Evolutionary conservation across 1,139 yeast genomes (phyloP), one percentile per base, ranked within the genome.

Genomic region (Arxiozyma slooffiae): DNA sequence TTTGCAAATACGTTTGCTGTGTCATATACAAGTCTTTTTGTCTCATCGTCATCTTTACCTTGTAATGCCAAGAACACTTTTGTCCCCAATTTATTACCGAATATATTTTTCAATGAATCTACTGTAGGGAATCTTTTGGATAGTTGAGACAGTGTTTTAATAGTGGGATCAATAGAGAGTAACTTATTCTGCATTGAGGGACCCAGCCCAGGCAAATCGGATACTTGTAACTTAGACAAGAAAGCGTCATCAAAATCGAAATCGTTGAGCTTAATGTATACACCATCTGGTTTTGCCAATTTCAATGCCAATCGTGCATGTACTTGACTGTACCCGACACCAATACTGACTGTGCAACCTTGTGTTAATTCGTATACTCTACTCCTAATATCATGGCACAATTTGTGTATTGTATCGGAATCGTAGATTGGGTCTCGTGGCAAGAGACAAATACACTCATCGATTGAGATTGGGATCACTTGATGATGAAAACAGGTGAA

Each of bases 171-270:
- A 9, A 46, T 41, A 9, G 49, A 49, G 14, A 47, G 44, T n/a
- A 85, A 59, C 54, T 76, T 79, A 2, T 67, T 59, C 3, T 71
- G 69, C 17, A 82, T 73, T 8, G 81, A 73, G 3, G 66, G 57
- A 0, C 97, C 97, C n/a, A 88, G 76, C 0, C 97, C 97, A 0
- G 97, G 98, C n/a, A 92, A 66, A 46, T 78, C 80, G 7, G 70
- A 65, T 0, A 88, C 71, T 5, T 70, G 63, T n/a, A 83, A 63
- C 1, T 64, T 57, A 7, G 67, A 62, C 55, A 78, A 77, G 0
- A 56, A 56, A 0, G 64, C 59, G 1, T 72, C 60, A 1, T 70
- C 62, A 2, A 67, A 67, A 4, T 21, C 21, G 9, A 56, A 53
- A n/a, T 54, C 52, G 41, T 64, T 55, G 8, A 78, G 63, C 48